phyloP scores from a whole-genome alignment of 1,284 basidiomycete genomes.

The Fereydounia khargensis region DNA sequence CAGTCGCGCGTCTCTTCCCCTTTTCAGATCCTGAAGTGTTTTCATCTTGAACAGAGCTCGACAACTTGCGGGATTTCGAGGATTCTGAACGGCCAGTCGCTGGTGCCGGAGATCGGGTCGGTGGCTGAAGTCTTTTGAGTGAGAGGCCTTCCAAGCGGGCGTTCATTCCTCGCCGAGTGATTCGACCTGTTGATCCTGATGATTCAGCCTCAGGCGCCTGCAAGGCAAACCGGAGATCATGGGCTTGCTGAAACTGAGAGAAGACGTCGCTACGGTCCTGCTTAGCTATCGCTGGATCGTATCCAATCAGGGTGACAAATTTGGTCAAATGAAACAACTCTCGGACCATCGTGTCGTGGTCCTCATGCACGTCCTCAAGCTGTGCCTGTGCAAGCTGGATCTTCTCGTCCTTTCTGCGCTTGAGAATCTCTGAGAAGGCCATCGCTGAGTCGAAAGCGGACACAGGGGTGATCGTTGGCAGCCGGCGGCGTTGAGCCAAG shows the following conservation, averaged over 20 bases:
- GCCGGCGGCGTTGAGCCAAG: conserved; percentile 1
- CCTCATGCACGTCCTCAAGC: conserved; percentile 32
- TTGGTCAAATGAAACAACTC: conserved; percentile 49
- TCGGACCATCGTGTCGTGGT: conserved; percentile 45
- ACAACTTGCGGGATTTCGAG: too few relatives aligned
- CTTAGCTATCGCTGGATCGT: conserved; percentile 37
- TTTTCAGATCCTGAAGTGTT: too few relatives aligned
- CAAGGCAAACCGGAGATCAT: conserved; percentile 28
- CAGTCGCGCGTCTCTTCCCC: conserved; percentile 2
- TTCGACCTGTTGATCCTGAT: conserved; percentile 9
- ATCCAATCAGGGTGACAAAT: conserved; percentile 46
- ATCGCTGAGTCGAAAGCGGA: conserved; percentile 5
- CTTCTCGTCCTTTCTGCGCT: conserved; percentile 15
- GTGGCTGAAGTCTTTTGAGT: conserved; percentile 3
- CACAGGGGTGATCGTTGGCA: conserved; percentile 18
- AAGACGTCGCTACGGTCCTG: conserved; percentile 38
- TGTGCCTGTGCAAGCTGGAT: conserved; percentile 18
- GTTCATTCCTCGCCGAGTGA: conserved; percentile 33
- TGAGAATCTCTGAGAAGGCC: conserved; percentile 17
- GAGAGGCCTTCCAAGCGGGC: conserved; percentile 29
- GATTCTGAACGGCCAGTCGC: background rate
- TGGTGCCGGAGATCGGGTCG: background rate
- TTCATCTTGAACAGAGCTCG: too few relatives aligned
- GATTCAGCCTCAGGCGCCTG: conserved; percentile 8
- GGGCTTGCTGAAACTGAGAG: conserved; percentile 30